Evolutionary conservation across 306 rosid genomes (phyloP), one percentile per base, ranked within the genome.

Genomic region (Cucumis melo): DNA sequence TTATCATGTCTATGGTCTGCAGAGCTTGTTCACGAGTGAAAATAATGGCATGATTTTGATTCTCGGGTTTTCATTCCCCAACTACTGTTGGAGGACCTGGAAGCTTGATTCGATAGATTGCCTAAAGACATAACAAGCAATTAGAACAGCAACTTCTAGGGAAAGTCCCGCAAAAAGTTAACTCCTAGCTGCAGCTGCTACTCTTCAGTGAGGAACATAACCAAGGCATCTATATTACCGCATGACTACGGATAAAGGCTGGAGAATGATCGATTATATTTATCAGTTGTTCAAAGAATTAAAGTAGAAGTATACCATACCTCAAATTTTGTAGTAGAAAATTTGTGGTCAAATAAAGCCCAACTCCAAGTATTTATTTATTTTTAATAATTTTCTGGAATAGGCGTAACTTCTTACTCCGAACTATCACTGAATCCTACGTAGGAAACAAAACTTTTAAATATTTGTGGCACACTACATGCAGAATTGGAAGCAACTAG

Each of bases 51-150:
- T 94, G 98, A 74, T 94, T 94, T 89, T 94, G 97, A 82, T 94
- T 94, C 85, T 94, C 98, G 58, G 98, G 98, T 80, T 89, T 94
- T 74, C 98, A 96, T 89, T 94, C 98, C 59, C 98, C 98, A 74
- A 94, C 89, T 36, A 56, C 93, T 44, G 91, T 87, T 38, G 98
- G 98, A 82, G 86, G 80, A 74, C 98, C 98, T 46, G 98, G 98
- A 77, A 94, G 98, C 89, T 83, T 94, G 88, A 94, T 91, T 74
- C 97, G 96, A 87, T 94, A 94, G 79, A 94, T 88, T 91, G 91
- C 97, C 98, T 94, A 76, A 27, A 72, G 16, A 27, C 11, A 50
- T 50, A 56, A 23, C 20, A 46, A 50, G 38, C 44, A 72, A 72
- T 72, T 50, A 72, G 44, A 72, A 72, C 42, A 16, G 41, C 20